These are phyloP conservation scores for Nannizziopsis arthrosporioides DNA, from an alignment of 2,329 filamentous ascomycete genomes.

Conservation along the genomic window DNA sequence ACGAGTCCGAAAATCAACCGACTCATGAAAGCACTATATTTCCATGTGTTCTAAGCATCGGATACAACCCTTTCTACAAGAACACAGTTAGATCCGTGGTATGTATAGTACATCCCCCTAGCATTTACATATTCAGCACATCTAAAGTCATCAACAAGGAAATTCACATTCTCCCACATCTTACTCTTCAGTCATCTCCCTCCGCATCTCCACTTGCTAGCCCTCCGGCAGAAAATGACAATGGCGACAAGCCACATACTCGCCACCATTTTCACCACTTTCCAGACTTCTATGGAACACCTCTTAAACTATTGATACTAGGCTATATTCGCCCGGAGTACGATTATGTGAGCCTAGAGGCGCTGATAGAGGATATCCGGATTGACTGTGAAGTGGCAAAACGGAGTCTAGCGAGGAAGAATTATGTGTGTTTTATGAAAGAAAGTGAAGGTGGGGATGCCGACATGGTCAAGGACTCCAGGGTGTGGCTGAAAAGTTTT, in stretches of 20 bases:
- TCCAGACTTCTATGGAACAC: constrained; percentile 72
- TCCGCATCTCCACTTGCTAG: constrained; percentile 4
- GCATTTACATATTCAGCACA: background rate
- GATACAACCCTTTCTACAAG: constrained; percentile 96
- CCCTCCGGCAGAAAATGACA: background rate
- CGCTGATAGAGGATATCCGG: constrained; percentile 75
- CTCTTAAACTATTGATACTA: constrained; percentile 66
- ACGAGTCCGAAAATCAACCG: constrained; percentile 1
- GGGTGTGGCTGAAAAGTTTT: constrained; percentile 29
- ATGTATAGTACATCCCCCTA: constrained; percentile 19
- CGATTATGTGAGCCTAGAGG: constrained; percentile 76
- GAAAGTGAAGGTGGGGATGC: constrained; percentile 23
- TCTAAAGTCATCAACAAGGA: constrained; percentile 37
- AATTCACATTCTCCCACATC: constrained; percentile 74
- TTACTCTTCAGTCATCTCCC: constrained; percentile 38
- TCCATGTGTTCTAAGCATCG: constrained; percentile 87
- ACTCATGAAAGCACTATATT: constrained; percentile 40
- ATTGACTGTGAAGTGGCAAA: constrained; percentile 76
- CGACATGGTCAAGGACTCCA: constrained; percentile 22
- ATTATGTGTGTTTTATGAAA: constrained; percentile 41
- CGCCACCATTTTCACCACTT: constrained; percentile 30
- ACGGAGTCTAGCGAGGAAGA: constrained; percentile 55
- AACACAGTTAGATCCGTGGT: constrained; percentile 71
- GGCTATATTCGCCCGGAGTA: constrained; percentile 83
- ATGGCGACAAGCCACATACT: constrained; percentile 6